These are phyloP conservation scores for Pleurotus giganteus DNA, from an alignment of 768 basidiomycete genomes.

Conservation along the genomic window DNA sequence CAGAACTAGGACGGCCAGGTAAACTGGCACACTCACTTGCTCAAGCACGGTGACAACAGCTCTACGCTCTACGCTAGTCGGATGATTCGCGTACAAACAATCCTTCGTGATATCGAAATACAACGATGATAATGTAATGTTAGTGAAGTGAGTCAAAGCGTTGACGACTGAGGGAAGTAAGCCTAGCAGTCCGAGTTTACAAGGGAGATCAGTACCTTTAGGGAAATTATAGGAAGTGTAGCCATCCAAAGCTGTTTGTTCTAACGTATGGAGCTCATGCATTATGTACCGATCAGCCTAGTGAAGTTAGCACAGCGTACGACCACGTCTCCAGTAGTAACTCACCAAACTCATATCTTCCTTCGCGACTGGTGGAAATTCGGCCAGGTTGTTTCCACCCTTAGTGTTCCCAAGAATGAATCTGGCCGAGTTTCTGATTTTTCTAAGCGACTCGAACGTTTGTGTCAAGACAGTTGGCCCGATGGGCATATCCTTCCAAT, in stretches of 20 bases:
- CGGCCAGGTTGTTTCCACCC: conserved; percentile 26
- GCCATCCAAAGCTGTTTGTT: conserved; percentile 60
- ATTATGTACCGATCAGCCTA: conserved; percentile 87
- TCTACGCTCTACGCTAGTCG: conserved; percentile 51
- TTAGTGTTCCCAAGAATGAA: conserved; percentile 84
- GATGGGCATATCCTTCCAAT: conserved; percentile 84
- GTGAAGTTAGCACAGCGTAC: neutral
- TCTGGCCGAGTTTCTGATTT: conserved; percentile 81
- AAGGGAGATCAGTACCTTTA: conserved; percentile 50
- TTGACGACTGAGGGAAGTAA: conserved; percentile 55
- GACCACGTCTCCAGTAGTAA: conserved; percentile 7
- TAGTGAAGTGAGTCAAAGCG: conserved; percentile 73
- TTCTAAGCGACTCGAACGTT: conserved; percentile 72
- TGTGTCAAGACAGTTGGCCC: conserved; percentile 76
- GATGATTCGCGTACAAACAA: conserved; percentile 71
- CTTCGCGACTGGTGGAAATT: conserved; percentile 34
- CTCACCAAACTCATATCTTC: conserved; percentile 65
- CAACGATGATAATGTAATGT: conserved; percentile 81
- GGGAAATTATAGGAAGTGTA: conserved; percentile 81
- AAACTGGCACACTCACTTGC: conserved; percentile 43
- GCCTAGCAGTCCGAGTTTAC: conserved; percentile 8
- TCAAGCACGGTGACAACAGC: conserved; percentile 70
- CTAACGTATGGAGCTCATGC: conserved; percentile 76
- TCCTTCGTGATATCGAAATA: conserved; percentile 96
- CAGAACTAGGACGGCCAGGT: neutral